Evolutionary conservation across 257 asterid genomes (phyloP).

Genomic region (Schizonepeta tenuifolia): DNA sequence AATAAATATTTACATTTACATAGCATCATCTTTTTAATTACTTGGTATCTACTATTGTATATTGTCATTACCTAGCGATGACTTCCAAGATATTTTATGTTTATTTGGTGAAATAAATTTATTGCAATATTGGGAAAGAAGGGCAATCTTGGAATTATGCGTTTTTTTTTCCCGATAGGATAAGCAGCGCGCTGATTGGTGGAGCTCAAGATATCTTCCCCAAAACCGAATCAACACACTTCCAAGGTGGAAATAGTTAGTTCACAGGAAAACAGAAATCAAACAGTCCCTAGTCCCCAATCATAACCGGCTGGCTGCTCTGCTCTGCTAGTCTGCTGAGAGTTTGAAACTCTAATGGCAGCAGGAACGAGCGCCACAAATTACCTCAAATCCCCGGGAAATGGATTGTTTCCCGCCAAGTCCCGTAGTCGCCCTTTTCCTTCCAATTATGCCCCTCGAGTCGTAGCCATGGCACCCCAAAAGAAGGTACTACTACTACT

Average conservation of each 20-base stretch:
- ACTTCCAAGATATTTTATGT: too few species aligned
- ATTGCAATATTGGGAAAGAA: too few species aligned
- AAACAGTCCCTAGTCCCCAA: conserved; percentile 1
- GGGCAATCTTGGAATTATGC: neutral
- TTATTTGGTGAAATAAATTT: neutral
- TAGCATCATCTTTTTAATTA: too few species aligned
- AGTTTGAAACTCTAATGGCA: conserved; percentile 45
- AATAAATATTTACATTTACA: too few species aligned
- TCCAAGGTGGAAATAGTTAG: neutral
- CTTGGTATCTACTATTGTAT: too few species aligned
- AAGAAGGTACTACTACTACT: conserved; percentile 92
- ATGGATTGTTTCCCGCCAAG: conserved; percentile 37
- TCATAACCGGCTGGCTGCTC: conserved; percentile 1
- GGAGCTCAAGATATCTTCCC: conserved; percentile 21
- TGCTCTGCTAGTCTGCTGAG: too few species aligned
- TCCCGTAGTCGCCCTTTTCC: conserved; percentile 39
- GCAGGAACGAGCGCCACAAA: conserved; percentile 49
- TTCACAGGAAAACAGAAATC: neutral
- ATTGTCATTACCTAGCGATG: neutral
- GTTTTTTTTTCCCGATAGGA: conserved; percentile 16
- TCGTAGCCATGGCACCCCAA: conserved; percentile 75
- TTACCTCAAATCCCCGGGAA: conserved; percentile 41
- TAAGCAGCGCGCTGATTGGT: conserved; percentile 45
- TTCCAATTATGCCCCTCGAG: conserved; percentile 45
- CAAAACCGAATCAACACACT: neutral